phyloP scores from a whole-genome alignment of 352 stramenopile genomes.

The Globisporangium nodosum region DNA sequence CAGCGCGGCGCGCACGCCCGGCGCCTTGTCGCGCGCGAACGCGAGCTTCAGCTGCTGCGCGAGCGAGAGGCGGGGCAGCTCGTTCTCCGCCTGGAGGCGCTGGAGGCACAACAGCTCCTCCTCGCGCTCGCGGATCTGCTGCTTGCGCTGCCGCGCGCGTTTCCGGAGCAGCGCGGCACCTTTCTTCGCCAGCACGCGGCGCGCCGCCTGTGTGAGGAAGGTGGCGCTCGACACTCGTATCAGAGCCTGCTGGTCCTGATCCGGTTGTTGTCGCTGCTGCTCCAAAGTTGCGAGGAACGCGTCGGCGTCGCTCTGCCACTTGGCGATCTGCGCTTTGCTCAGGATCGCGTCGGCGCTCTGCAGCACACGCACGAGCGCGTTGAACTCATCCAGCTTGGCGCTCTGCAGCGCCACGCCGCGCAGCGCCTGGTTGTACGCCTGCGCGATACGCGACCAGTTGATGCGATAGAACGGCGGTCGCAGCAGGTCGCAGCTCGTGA shows the following conservation, averaged over 20 bases:
- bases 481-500: conserved; percentile 44
- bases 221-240: not conserved
- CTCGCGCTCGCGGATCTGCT: conserved; percentile 47
- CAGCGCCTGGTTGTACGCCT: conserved; percentile 44
- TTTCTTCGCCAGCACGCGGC: conserved; percentile 46
- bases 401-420: conserved; percentile 33
- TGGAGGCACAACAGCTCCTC: conserved; percentile 38
- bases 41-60: conserved; percentile 41
- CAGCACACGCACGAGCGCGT: conserved; percentile 38
- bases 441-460: conserved; percentile 39
- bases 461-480: conserved; percentile 45
- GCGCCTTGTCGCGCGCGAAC: conserved; percentile 43
- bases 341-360: conserved; percentile 37
- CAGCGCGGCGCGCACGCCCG: conserved; percentile 42
- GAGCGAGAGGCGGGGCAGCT: conserved; percentile 30
- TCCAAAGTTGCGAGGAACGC: conserved; percentile 25
- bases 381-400: conserved; percentile 62
- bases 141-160: conserved; percentile 30
- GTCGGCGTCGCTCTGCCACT: conserved; percentile 40
- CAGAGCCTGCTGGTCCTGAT: not conserved
- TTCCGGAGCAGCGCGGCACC: conserved; percentile 31
- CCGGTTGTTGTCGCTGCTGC: conserved; percentile 7
- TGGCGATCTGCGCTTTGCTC: conserved; percentile 45
- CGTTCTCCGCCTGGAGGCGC: conserved; percentile 31
- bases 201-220: conserved; percentile 23